phyloP scores from a whole-genome alignment of 2,329 filamentous ascomycete species.

The Xylariaceae sp. region DNA sequence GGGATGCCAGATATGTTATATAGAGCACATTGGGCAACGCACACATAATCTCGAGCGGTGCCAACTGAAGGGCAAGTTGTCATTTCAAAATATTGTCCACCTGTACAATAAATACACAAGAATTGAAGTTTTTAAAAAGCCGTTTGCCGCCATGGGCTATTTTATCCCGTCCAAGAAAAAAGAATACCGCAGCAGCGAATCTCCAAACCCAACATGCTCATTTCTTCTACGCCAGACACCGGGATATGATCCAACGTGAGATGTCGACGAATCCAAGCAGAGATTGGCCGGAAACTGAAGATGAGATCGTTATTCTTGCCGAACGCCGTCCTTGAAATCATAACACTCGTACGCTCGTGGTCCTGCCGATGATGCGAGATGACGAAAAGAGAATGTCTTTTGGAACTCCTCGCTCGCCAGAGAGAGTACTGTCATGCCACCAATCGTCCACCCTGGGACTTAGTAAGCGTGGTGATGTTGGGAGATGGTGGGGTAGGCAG shows the following conservation, averaged over 20 bases:
- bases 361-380: too few species aligned
- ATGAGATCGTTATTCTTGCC: too few species aligned
- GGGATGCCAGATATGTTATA: too few species aligned
- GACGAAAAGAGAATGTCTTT: too few species aligned
- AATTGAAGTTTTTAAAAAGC: conserved; percentile 20
- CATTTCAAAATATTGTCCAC: conserved; percentile 16
- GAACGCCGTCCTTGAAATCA: too few species aligned
- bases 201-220: conserved; percentile 1
- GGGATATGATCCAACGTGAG: not conserved
- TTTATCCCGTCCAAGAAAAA: conserved; percentile 1
- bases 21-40: too few species aligned
- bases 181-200: too few species aligned
- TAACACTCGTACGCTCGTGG: too few species aligned
- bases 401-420: too few species aligned
- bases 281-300: conserved; percentile 6
- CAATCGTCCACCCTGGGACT: not conserved
- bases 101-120: conserved; percentile 22
- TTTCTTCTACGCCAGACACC: not conserved
- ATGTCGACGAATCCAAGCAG: conserved; percentile 3
- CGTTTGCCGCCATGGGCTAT: conserved; percentile 1
- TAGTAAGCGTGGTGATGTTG: conserved; percentile 17
- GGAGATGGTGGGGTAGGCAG: conserved; percentile 5
- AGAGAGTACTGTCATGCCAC: not conserved
- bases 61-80: too few species aligned
- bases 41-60: too few species aligned